These are phyloP conservation scores for Penicillium desertorum DNA, from an alignment of 495 filamentous ascomycete genomes.

Conservation along the genomic window DNA sequence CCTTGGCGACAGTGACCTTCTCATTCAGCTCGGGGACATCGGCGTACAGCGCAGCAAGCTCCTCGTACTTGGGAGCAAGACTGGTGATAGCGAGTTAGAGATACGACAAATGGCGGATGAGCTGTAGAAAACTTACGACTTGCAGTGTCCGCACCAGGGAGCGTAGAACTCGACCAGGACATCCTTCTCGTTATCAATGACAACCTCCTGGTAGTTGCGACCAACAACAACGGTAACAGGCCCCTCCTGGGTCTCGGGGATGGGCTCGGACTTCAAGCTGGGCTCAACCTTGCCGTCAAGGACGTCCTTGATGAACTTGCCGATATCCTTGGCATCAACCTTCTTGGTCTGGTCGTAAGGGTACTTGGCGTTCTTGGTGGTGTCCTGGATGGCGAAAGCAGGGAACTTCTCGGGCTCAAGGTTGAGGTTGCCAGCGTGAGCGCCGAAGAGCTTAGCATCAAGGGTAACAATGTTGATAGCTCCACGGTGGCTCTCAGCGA, in stretches of 20 bases:
- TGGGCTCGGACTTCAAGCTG: conserved; percentile 96
- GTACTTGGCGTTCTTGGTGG: conserved; percentile 94
- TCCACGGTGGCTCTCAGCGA: conserved; percentile 65
- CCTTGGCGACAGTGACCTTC: conserved; percentile 94
- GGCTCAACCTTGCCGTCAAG: conserved; percentile 84
- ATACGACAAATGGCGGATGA: background rate
- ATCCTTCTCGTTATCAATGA: conserved; percentile 93
- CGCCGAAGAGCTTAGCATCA: conserved; percentile 91
- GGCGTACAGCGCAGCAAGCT: conserved; percentile 80
- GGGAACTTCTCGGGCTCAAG: conserved; percentile 93
- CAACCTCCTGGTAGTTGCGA: conserved; percentile 88
- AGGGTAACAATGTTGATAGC: conserved; percentile 96
- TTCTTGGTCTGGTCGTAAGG: conserved; percentile 85
- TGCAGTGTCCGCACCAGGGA: conserved; percentile 99
- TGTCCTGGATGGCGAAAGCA: conserved; percentile 97
- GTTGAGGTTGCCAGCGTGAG: conserved; percentile 96
- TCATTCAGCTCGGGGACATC: conserved; percentile 65
- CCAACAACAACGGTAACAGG: conserved; percentile 88
- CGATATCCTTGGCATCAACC: conserved; percentile 71
- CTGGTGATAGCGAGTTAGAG: conserved; percentile 24
- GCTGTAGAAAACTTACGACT: conserved; percentile 56
- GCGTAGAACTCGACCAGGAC: conserved; percentile 98
- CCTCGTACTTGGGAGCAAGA: conserved; percentile 71
- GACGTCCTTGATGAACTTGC: conserved; percentile 85
- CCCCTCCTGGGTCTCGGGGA: conserved; percentile 93